Percentiles rank a stretch among this genome's conserved stretches.
These are phyloP conservation scores for Schizophyllum commune DNA, from an alignment of 1,284 basidiomycete genomes.

Conservation along the genomic window DNA sequence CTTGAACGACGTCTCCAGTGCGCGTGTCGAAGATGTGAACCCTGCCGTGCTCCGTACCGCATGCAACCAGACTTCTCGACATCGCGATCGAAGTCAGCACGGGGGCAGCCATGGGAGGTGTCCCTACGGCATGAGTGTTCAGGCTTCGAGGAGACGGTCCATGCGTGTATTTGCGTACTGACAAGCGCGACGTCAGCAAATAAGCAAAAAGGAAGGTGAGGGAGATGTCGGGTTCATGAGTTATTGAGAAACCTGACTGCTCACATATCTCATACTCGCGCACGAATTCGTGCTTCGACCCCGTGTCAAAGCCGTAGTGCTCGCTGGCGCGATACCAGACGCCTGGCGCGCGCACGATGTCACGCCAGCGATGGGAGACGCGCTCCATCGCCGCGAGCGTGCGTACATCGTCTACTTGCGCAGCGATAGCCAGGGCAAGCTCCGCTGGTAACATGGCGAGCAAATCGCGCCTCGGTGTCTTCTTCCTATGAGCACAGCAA, in stretches of 20 bases:
- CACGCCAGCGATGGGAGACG: conserved; percentile 76
- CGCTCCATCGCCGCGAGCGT: conserved; percentile 67
- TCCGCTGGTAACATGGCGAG: conserved; percentile 79
- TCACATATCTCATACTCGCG: neutral
- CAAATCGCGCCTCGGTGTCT: conserved; percentile 66
- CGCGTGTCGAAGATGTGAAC: conserved; percentile 84
- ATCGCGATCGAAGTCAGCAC: conserved; percentile 87
- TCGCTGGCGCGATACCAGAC: neutral
- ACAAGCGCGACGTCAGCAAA: no score
- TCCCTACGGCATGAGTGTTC: neutral
- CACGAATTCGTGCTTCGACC: neutral
- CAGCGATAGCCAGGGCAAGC: conserved; percentile 74
- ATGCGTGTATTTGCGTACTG: neutral
- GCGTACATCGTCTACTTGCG: conserved; percentile 76
- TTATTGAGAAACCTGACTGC: no score
- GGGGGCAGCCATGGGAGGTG: conserved; percentile 33
- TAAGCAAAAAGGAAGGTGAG: no score
- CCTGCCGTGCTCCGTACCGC: conserved; percentile 83
- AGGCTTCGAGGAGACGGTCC: neutral
- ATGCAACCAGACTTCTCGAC: conserved; percentile 80
- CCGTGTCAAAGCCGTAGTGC: neutral
- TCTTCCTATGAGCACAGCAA: neutral
- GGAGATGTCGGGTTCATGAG: no score
- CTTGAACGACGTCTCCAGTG: conserved; percentile 73
- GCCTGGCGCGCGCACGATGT: conserved; percentile 38